Percentiles rank a stretch among this genome's conserved stretches.
Evolutionary conservation across 176 grass and related monocot genomes (phyloP).

Genomic region (Aegilops umbellulata): DNA sequence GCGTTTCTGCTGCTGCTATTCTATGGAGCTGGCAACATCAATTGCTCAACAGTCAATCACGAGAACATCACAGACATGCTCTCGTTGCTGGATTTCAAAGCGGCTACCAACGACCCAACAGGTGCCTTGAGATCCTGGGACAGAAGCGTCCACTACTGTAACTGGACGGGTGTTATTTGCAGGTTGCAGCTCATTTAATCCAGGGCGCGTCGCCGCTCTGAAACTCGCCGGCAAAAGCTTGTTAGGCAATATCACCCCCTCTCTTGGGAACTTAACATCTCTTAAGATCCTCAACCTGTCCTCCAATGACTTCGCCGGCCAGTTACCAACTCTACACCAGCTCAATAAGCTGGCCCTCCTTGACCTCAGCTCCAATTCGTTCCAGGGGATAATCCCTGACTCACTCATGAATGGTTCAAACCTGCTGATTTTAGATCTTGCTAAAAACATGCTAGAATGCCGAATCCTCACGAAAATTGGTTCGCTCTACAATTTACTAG

Average conservation of each 20-base stretch:
- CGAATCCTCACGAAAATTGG: neutral
- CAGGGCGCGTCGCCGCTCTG: neutral
- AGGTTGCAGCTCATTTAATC: accelerated
- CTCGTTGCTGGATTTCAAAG: neutral
- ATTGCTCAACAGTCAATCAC: neutral
- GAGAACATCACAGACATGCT: neutral
- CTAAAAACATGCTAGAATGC: too few relatives aligned
- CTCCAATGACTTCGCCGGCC: neutral
- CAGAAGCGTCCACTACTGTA: neutral
- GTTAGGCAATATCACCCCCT: neutral
- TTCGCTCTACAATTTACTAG: neutral
- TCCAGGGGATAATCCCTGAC: neutral
- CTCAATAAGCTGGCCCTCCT: neutral
- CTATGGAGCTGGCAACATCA: too few relatives aligned
- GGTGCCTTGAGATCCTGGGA: neutral
- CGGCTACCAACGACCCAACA: neutral
- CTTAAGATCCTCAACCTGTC: neutral
- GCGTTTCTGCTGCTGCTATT: too few relatives aligned
- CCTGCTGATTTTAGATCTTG: accelerated
- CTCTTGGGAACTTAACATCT: neutral
- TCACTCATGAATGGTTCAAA: neutral
- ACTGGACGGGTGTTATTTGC: neutral
- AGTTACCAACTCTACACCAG: neutral
- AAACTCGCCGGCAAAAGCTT: accelerated
- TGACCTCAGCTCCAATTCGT: neutral